Evolutionary conservation across 805 yeast genomes (phyloP), one percentile per base, ranked within the genome.

Genomic region (Lipomyces mesembrius): DNA sequence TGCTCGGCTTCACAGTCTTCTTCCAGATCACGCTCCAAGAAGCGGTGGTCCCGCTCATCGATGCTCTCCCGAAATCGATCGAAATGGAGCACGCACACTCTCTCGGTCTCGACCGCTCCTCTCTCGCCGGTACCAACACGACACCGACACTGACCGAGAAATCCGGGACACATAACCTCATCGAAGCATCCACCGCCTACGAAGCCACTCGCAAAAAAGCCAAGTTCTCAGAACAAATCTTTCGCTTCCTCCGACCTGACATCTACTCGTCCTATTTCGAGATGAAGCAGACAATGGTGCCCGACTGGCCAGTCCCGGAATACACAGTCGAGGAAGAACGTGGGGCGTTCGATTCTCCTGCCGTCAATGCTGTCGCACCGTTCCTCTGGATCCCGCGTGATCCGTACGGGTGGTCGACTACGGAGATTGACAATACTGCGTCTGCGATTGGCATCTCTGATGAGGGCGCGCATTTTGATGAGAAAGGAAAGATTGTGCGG

Each of bases 371-470:
- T 0, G 77, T 81, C 57, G 84, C 90, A 72, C 96, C 97, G 1
- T 81, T 82, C n/a, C 79, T 94, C 25, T 94, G 99, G 99, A 86
- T 94, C 74, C 96, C 98, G n/a, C 81, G 81, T 65, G 99, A 94
- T 77, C 88, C 91, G 9, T 85, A 87, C 84, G 98, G 98, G 1
- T 84, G 91, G 72, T 89, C 97, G 0, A 78, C 81, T 1, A 75
- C 74, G 14, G 87, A 88, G 73, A 87, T 90, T 27, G 83, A 83
- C 52, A 80, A 85, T 54, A 82, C 91, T 61, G 73, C 80, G 25
- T 83, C 82, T 0, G 81, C 86, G 7, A 84, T 92, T 59, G 82
- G 84, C 20, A 86, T 90, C 60, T 81, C 85, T 63, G 96, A 92
- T 75, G 87, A 83, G 58, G 88, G 88, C 71, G 85, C 97, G 0